Base-by-base conservation (phyloP, 768 basidiomycete species). In the Gloeophyllum trabeum region DNA sequence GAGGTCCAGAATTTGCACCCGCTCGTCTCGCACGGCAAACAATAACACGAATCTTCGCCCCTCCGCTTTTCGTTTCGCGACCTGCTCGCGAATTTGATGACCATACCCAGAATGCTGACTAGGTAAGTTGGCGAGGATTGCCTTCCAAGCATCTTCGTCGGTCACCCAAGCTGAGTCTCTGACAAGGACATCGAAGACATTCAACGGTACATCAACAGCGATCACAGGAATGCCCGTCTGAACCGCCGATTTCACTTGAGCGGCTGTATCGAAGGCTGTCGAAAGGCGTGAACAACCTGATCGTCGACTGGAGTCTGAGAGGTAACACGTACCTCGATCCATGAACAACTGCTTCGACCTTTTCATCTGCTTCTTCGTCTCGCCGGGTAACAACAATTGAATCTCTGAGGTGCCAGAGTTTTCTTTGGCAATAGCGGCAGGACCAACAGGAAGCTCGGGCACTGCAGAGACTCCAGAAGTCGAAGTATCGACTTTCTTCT, bases 61-160 rank as follows among this genome's bases (percentile, higher is more conserved):
- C 44, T 87, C 85, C 1, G 63, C 59, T 48, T 75, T 82, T 22
- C 72, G 69, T 50, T 75, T 81, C 19, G 63, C 58, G 3, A 75
- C 70, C 1, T 80, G 71, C 25, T 89, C 85, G 18, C 82, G 71
- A 16, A 90, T 60, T 43, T 81, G 79, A 19, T 68, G 55, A 1
- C 79, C 82, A 53, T 87, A 87, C 2, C 70, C 67, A 5, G 71
- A 63, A 40, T 75, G 71, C 35, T 73, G 66, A 21, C 69, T 60
- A 1, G 79, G 75, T 56, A 86, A 81, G 6, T 59, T 56, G 0
- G 67, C 62, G 5, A 67, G 54, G 28, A 87, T 66, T 2, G 63
- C 45, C 57, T 77, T 81, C 83, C 87, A 86, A 0, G 67, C 64
- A 28, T 88, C 83, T 35, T 90, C 87, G 46, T 86, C 83, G 4